A percentile compares a stretch with the other conserved stretches of the same genome.
These are phyloP conservation scores for Scedosporium boydii DNA, from an alignment of 2,329 filamentous ascomycete species.

Conservation along the genomic window DNA sequence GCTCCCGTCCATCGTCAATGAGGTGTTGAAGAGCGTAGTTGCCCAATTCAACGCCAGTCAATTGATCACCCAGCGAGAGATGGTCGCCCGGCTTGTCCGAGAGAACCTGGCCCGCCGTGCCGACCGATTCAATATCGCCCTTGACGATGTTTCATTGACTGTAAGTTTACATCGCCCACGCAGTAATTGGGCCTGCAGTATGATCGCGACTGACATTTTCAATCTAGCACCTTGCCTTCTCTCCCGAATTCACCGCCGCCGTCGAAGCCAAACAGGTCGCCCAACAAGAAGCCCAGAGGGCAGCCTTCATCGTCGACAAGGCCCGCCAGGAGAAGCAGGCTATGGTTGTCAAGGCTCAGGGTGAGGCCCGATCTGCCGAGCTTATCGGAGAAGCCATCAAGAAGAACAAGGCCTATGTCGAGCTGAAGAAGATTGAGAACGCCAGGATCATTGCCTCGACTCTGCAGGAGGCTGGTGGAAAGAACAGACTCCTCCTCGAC, in stretches of 20 bases:
- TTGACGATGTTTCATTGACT: conserved; percentile 95
- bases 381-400: conserved; percentile 99
- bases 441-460: conserved; percentile 80
- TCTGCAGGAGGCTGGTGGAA: conserved; percentile 73
- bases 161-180: conserved; percentile 39
- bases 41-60: conserved; percentile 98
- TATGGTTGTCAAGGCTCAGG: conserved; percentile 95
- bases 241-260: conserved; percentile 63
- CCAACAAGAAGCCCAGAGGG: conserved; percentile 90
- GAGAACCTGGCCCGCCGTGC: conserved; percentile 89
- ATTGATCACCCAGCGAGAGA: conserved; percentile 98
- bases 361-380: conserved; percentile 95
- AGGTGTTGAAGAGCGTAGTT: conserved; percentile 96
- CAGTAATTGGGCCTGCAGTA: neutral
- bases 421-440: conserved; percentile 97
- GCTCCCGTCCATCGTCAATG: conserved; percentile 94
- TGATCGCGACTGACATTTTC: neutral
- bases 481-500: conserved; percentile 92
- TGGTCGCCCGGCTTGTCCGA: conserved; percentile 80
- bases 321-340: conserved; percentile 99
- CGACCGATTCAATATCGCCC: conserved; percentile 90
- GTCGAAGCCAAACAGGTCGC: conserved; percentile 68
- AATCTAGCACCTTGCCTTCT: conserved; percentile 58
- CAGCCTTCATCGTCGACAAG: conserved; percentile 97
- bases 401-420: conserved; percentile 95